Evolutionary conservation across 2,329 filamentous ascomycete species (phyloP).

Genomic region (Colletotrichum melonis): DNA sequence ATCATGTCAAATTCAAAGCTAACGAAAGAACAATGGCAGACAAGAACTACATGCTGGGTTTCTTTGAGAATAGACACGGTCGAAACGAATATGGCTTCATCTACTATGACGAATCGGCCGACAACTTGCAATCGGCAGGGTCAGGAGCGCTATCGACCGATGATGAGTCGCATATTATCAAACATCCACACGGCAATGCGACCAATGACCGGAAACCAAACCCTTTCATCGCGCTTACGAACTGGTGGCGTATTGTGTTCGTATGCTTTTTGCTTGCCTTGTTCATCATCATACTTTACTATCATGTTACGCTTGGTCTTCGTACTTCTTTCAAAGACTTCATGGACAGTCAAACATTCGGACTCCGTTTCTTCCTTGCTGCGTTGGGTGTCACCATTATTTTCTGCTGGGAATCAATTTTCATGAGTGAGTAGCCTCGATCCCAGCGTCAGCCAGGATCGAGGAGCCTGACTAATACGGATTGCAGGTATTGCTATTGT

Average conservation of each 20-base stretch:
- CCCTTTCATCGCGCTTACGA: constrained; percentile 50
- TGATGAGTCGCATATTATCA: neutral
- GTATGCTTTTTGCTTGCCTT: constrained; percentile 46
- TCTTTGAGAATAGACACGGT: constrained; percentile 39
- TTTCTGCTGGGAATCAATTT: constrained; percentile 54
- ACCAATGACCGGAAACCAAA: constrained; percentile 25
- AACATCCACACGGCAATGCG: neutral
- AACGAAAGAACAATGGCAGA: constrained; percentile 39
- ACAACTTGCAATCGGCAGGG: constrained; percentile 32
- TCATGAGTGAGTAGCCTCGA: constrained; percentile 44
- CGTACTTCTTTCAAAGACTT: constrained; percentile 44
- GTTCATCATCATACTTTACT: constrained; percentile 52
- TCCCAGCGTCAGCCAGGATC: neutral
- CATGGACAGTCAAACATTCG: constrained; percentile 54
- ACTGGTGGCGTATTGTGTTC: constrained; percentile 48
- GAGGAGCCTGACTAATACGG: neutral
- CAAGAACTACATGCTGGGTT: constrained; percentile 44
- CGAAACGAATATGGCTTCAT: constrained; percentile 47
- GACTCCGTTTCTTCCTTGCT: constrained; percentile 56
- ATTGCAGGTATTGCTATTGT: constrained; percentile 56
- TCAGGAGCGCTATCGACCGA: neutral
- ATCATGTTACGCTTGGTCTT: constrained; percentile 43
- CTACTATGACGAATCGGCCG: constrained; percentile 41
- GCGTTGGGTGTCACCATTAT: constrained; percentile 52
- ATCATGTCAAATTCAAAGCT: constrained; percentile 36